Base-by-base conservation (phyloP, 345 rosid genomes). In the Ceriops zippeliana region DNA sequence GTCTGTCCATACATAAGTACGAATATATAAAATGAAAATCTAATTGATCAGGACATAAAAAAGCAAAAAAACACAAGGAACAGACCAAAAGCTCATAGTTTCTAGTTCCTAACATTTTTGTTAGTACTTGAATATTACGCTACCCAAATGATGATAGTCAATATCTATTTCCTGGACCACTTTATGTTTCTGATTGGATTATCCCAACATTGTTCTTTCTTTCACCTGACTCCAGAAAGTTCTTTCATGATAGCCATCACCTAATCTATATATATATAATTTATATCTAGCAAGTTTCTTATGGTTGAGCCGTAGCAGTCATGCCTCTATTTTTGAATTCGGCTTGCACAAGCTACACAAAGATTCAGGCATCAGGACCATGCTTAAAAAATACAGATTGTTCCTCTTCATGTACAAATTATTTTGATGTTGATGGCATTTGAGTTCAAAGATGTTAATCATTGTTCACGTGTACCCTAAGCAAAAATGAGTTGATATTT, bases 261-360 rank as follows among this genome's bases (percentile, higher is more conserved):
- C 47, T 24, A 24, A 24, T 24, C 1, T 24, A 24, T 24, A 24
- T 24, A 24, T 42, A 42, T 42, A 11, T 22, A 54, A 16, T n/a
- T n/a, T 7, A 4, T 9, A 21, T 16, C 34, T 5, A 59, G 0
- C 56, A 30, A 15, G 4, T 63, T 63, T 26, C 52, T 4, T 71
- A 9, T 54, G 54, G 74, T 63, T 71, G 42, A 38, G 59, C 6
- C 38, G 62, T 59, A 31, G 52, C 37, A 19, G 58, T 65, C 76
- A 15, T 16, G 42, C 58, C 30, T 59, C 31, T 20, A 51, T 20
- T 59, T 62, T 62, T 28, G 42, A 54, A 63, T 53, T 63, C 62
- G 37, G 62, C 66, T 34, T 42, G 7, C 51, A 26, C 66, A 69
- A 69, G 73, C 61, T 49, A 49, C 4, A n/a, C 27, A 5, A 28